Percentiles rank a stretch among this genome's conserved stretches.
These are phyloP conservation scores for Eucommia ulmoides DNA, from an alignment of 257 asterid species.

Conservation along the genomic window DNA sequence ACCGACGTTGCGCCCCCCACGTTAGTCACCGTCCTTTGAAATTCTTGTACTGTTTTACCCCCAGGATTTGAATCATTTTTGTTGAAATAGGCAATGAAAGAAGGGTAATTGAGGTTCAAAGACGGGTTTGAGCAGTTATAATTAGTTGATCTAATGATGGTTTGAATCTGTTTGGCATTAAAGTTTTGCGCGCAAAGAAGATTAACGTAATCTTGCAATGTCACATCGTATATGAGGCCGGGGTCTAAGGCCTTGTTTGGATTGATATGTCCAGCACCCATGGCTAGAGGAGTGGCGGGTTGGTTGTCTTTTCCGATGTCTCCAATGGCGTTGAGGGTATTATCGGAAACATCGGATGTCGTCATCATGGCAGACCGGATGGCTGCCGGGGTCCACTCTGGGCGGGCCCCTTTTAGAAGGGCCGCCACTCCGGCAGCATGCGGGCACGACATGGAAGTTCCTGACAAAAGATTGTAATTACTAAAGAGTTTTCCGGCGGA, in stretches of 20 bases:
- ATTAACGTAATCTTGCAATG: slow-evolving; percentile 28
- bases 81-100: slow-evolving; percentile 45
- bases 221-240: slow-evolving; percentile 48
- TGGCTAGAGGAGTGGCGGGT: slow-evolving; percentile 42
- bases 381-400: neutral
- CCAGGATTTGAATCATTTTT: neutral
- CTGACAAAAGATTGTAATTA: slow-evolving; percentile 48
- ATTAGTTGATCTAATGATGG: neutral
- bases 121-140: slow-evolving; percentile 21
- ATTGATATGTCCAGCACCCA: slow-evolving; percentile 65
- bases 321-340: slow-evolving; percentile 26
- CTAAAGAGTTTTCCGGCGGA: slow-evolving; percentile 26
- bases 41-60: neutral
- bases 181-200: slow-evolving; percentile 22
- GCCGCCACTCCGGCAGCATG: slow-evolving; percentile 26
- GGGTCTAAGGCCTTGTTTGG: slow-evolving; percentile 64
- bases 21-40: neutral
- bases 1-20: neutral
- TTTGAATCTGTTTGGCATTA: neutral
- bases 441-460: slow-evolving; percentile 82
- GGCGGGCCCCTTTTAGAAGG: neutral
- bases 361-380: slow-evolving; percentile 1
- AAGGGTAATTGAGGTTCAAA: slow-evolving; percentile 60
- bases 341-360: slow-evolving; percentile 1
- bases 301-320: slow-evolving; percentile 21